Base-by-base conservation (phyloP, 371 early-diverging fungal species). In the Batkoa obscura region DNA sequence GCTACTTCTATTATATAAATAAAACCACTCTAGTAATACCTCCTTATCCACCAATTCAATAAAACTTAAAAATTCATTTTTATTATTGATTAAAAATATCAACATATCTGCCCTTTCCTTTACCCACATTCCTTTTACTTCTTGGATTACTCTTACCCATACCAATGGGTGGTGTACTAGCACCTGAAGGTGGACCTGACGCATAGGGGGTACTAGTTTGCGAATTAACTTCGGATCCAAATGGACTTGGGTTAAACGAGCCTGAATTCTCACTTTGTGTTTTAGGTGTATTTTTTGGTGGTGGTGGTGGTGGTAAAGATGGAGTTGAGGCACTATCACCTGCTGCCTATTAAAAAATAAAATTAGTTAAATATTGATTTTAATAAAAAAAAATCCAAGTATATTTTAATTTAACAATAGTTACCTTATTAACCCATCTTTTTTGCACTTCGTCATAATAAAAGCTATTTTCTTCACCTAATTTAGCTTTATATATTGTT, bases 381-480 rank as follows among this genome's bases (percentile, higher is more conserved):
- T 17, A 36, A 13, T 31, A 13, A 17, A 50, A 50, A 12, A 9
- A 32, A 33, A n/a, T 5, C 3, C 13, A 32, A 15, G 38, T n/a
- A n/a, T n/a, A n/a, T n/a, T n/a, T n/a, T n/a, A n/a, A n/a, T n/a
- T n/a, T n/a, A n/a, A n/a, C n/a, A n/a, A n/a, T n/a, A n/a, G 13
- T 36, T 50, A 50, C 38, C 38, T 72, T 75, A 59, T 75, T 75
- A 37, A 78, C 68, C 78, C 78, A 78, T 32, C 74, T 67, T 45
- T 71, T 68, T 52, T 72, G 72, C 36, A 72, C 75, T 12, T 76
- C 76, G 47, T 84, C 84, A 62, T 72, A 84, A 57, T 80, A 78
- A 59, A 84, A 84, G 9, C 69, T 56, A 41, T 65, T 78, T 58
- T 77, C 68, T 61, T 81, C 79, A 38, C 83, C 83, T 38, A 84